These are phyloP conservation scores for Penicillium psychrofluorescens DNA, from an alignment of 495 filamentous ascomycete genomes.

Conservation along the genomic window DNA sequence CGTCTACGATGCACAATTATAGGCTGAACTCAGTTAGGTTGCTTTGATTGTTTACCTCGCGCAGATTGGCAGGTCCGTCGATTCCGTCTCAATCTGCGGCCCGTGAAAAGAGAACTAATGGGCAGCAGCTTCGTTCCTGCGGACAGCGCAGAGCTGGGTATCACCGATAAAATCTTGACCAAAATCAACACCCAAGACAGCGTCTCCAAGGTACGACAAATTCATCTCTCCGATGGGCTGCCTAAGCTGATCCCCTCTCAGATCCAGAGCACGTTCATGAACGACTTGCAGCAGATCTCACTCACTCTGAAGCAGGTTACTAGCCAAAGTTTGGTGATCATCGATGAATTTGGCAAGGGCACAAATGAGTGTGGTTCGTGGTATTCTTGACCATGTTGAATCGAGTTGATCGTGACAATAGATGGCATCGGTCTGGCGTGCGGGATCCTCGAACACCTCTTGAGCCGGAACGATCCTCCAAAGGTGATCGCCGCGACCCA, in stretches of 20 bases:
- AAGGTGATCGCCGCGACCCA: slow-evolving; percentile 87
- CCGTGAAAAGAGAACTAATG: neutral
- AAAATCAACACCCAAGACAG: slow-evolving; percentile 83
- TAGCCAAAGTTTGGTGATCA: slow-evolving; percentile 66
- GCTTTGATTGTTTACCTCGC: slow-evolving; percentile 93
- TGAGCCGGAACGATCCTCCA: slow-evolving; percentile 54
- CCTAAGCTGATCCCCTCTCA: slow-evolving; percentile 11
- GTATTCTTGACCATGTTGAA: too few relatives aligned
- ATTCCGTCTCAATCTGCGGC: neutral
- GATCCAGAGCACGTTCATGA: slow-evolving; percentile 88
- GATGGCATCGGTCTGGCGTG: slow-evolving; percentile 84
- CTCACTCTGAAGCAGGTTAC: slow-evolving; percentile 74
- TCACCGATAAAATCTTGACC: slow-evolving; percentile 91
- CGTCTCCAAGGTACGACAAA: slow-evolving; percentile 52
- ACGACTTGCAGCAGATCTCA: slow-evolving; percentile 83
- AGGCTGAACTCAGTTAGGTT: slow-evolving; percentile 23
- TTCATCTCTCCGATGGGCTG: neutral
- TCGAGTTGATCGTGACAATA: slow-evolving; percentile 5
- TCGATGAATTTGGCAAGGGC: slow-evolving; percentile 97
- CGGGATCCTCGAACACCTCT: slow-evolving; percentile 72
- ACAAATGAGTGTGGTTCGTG: slow-evolving; percentile 59
- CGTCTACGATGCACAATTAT: neutral
- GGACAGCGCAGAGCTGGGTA: slow-evolving; percentile 65
- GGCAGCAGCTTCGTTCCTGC: slow-evolving; percentile 71
- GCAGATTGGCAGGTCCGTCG: slow-evolving; percentile 65